Evolutionary conservation across 1,139 yeast genomes (phyloP).

Genomic region (Candida gigantensis): DNA sequence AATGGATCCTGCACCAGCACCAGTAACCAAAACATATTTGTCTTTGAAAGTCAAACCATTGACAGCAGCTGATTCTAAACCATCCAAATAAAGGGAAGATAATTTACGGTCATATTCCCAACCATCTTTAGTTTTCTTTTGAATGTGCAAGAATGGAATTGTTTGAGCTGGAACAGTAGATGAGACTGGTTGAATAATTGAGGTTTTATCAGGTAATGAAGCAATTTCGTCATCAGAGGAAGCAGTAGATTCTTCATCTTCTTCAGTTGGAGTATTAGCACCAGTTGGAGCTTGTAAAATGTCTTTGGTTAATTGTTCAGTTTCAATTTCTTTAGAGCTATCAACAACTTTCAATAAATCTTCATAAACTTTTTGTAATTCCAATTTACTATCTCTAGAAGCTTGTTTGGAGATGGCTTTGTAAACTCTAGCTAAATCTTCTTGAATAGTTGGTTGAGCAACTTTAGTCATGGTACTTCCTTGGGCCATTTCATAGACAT

Average conservation of each 20-base stretch:
- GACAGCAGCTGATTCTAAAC: slow-evolving; percentile 88
- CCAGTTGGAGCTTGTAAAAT: slow-evolving; percentile 38
- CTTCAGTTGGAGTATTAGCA: slow-evolving; percentile 45
- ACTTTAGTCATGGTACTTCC: slow-evolving; percentile 84
- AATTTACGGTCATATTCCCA: slow-evolving; percentile 85
- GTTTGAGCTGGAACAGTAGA: slow-evolving; percentile 78
- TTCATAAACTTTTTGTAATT: slow-evolving; percentile 78
- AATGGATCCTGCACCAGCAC: slow-evolving; percentile 98
- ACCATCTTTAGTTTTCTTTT: slow-evolving; percentile 70
- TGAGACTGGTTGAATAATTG: slow-evolving; percentile 73
- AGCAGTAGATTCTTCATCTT: slow-evolving; percentile 50
- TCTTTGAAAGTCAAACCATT: slow-evolving; percentile 89
- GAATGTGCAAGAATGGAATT: slow-evolving; percentile 91
- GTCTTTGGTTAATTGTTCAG: slow-evolving; percentile 45
- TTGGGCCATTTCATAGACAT: slow-evolving; percentile 94
- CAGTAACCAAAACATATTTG: slow-evolving; percentile 89
- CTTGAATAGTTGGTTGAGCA: slow-evolving; percentile 72
- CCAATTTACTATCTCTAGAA: slow-evolving; percentile 62
- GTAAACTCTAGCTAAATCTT: slow-evolving; percentile 83
- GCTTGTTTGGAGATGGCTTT: slow-evolving; percentile 77
- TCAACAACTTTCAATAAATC: slow-evolving; percentile 76
- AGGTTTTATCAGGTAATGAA: slow-evolving; percentile 71
- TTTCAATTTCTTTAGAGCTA: slow-evolving; percentile 63
- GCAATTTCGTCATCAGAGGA: slow-evolving; percentile 69
- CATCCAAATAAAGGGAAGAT: slow-evolving; percentile 80